phyloP scores from a whole-genome alignment of 1,284 basidiomycete genomes.

The Marasmius fiardii region DNA sequence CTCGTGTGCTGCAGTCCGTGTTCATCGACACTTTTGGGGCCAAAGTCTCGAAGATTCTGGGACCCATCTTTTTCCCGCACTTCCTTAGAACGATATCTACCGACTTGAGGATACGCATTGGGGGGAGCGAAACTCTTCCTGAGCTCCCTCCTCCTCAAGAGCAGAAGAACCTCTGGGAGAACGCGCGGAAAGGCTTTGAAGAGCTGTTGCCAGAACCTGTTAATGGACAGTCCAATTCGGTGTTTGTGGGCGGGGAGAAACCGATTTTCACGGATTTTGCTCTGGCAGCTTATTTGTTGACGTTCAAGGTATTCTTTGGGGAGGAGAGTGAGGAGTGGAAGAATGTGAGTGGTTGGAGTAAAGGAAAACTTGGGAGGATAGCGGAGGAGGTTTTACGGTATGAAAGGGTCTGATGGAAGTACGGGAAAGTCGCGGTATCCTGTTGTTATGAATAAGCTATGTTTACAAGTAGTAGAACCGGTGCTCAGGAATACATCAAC shows the following conservation, averaged over 20 bases:
- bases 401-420: no score
- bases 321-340: not conserved
- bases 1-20: not conserved
- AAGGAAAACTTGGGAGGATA: not conserved
- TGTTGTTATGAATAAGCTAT: no score
- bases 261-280: no score
- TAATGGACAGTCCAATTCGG: not conserved
- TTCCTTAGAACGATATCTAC: no score
- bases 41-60: not conserved
- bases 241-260: not conserved
- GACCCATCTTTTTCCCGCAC: not conserved
- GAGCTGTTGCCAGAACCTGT: not conserved
- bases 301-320: not conserved
- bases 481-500: no score
- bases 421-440: no score
- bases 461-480: no score
- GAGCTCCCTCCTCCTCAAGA: not conserved
- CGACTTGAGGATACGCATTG: no score
- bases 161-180: not conserved
- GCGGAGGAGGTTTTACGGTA: not conserved
- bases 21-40: not conserved
- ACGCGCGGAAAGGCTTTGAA: not conserved
- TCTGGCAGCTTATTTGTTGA: not conserved
- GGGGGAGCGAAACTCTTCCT: no score
- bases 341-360: not conserved